Base-by-base conservation (phyloP, 2,329 filamentous ascomycete species). In the Raffaelea deltoideospora region DNA sequence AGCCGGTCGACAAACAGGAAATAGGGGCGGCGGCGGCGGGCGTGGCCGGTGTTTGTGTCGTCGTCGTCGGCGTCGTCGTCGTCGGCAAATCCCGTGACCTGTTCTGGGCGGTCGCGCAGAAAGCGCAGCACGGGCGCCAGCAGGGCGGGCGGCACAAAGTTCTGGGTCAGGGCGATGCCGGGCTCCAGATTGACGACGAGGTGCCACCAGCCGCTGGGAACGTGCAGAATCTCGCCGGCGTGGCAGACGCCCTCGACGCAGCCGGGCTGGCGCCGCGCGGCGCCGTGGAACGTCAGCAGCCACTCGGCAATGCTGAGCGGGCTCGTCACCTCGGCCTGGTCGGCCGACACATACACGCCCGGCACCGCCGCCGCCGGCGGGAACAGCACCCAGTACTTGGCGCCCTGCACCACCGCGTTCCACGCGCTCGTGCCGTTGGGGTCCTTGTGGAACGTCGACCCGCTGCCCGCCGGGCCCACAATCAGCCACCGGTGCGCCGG, bases 371-470 rank as follows among this genome's bases (percentile, higher is more conserved):
- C 71, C 0, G 74, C 74, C 0, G 82, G 79, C 0, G 85, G 86
- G 51, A 96, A 96, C 85, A 96, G 92, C 55, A 96, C 88, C 88
- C 90, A 96, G 64, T 96, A 96, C 53, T 96, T 96, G 24, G 79
- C 74, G 5, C 88, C 90, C 41, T 79, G 75, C 21, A 96, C 64
- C 13, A 95, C 84, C 1, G 87, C 88, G 53, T 96, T 96, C 90
- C 88, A 96, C 0, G 90, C 88, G 48, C 76, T 79, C 15, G 74
- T 79, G 15, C 59, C 77, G 47, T 79, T 79, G 18, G 75, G 74
- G 42, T 79, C 75, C 53, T 95, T 95, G 63, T 96, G 88, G 53
- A 95, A 96, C 5, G 87, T 95, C 46, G 83, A 92, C 22, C 88
- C 88, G 50, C 84, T 92, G 40, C 86, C 69, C 43, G 78, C 74